These are phyloP conservation scores for Neostapfia colusana DNA, from an alignment of 176 grass and related monocot species.

Conservation along the genomic window DNA sequence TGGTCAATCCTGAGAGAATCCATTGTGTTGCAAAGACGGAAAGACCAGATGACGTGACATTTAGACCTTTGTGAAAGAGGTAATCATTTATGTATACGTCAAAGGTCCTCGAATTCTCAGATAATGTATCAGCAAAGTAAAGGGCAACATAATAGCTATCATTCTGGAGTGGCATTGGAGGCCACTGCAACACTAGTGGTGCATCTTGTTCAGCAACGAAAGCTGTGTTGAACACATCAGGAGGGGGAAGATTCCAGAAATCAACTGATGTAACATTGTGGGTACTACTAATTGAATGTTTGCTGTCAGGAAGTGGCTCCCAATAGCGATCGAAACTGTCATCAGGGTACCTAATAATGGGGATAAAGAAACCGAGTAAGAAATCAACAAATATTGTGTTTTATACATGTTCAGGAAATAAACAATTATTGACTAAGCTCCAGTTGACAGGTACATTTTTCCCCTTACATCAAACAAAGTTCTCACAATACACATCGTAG, in stretches of 20 bases:
- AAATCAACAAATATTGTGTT: not conserved
- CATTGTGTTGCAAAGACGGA: constrained; percentile 85
- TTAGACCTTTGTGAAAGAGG: constrained; percentile 47
- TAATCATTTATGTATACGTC: constrained; percentile 83
- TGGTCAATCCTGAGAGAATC: constrained; percentile 78
- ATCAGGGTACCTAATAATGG: constrained; percentile 75
- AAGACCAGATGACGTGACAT: constrained; percentile 70
- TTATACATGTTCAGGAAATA: not conserved
- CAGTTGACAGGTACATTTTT: not conserved
- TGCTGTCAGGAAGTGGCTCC: constrained; percentile 69
- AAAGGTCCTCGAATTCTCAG: constrained; percentile 61
- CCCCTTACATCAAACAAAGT: constrained; percentile 7
- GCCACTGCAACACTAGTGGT: constrained; percentile 73
- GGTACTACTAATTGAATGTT: constrained; percentile 66
- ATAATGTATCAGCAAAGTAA: constrained; percentile 90
- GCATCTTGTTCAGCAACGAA: constrained; percentile 59
- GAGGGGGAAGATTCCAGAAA: constrained; percentile 92
- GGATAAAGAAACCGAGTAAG: constrained; percentile 24
- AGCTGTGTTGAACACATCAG: constrained; percentile 71
- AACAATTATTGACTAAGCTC: not conserved
- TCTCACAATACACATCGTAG: not conserved
- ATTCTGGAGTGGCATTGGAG: constrained; percentile 64
- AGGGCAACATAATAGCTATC: constrained; percentile 89
- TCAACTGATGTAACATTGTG: constrained; percentile 68
- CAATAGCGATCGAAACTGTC: constrained; percentile 83